Conservation (phyloP, 106 monocot species). For the Vanilla planifolia region DNA sequence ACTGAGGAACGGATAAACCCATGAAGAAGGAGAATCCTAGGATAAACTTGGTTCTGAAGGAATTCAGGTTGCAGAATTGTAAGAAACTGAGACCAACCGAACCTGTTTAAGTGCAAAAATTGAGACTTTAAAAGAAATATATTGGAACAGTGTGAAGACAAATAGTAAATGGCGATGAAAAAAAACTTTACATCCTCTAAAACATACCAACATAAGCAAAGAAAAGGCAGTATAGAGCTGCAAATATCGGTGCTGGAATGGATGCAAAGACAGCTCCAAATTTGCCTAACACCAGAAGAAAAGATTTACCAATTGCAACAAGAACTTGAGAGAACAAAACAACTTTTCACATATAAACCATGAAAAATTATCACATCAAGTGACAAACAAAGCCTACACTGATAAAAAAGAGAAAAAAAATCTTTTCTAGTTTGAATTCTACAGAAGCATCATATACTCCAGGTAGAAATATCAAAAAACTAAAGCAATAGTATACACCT, state of each 20-base stretch:
- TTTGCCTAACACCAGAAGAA: slow-evolving; percentile 56
- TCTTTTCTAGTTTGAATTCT: no score
- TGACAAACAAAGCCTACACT: no score
- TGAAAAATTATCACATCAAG: no score
- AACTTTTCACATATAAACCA: no score
- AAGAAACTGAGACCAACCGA: slow-evolving; percentile 77
- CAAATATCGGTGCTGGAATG: slow-evolving; percentile 88
- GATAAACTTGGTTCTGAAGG: slow-evolving; percentile 94
- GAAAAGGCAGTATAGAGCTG: slow-evolving; percentile 95
- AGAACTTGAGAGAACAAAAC: no score
- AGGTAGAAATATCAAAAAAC: no score
- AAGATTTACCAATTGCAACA: no score
- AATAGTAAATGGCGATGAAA: background rate
- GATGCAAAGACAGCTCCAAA: slow-evolving; percentile 96
- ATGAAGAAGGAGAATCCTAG: slow-evolving; percentile 87
- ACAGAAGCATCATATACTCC: no score
- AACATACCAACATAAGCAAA: slow-evolving; percentile 92
- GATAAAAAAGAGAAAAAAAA: no score
- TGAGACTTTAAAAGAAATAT: background rate
- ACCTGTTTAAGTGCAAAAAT: slow-evolving; percentile 33
- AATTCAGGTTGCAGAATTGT: slow-evolving; percentile 96
- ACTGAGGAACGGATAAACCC: slow-evolving; percentile 91
- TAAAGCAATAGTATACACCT: no score
- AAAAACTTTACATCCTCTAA: background rate
- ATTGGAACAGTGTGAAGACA: background rate